Evolutionary conservation across 371 early-diverging fungal species (phyloP).

Genomic region (Batrachochytrium dendrobatidis): DNA sequence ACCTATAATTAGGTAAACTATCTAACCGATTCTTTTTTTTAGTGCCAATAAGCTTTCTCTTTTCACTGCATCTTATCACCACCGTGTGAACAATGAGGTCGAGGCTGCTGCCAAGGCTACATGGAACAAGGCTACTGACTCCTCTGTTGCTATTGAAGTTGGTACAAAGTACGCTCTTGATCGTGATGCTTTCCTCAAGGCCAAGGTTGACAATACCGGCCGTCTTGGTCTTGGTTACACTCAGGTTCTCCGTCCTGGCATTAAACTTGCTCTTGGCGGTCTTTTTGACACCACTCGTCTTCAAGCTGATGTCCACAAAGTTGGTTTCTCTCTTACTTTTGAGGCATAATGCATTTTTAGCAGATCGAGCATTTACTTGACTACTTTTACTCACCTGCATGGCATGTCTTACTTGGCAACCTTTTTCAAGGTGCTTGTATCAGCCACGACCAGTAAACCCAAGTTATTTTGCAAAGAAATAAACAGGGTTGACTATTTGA

Average conservation of each 20-base stretch:
- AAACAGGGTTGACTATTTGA: too few species aligned
- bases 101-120: slow-evolving; percentile 92
- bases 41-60: slow-evolving; percentile 50
- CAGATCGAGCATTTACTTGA: background rate
- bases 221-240: slow-evolving; percentile 88
- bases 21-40: too few species aligned
- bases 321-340: slow-evolving; percentile 84
- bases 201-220: slow-evolving; percentile 93
- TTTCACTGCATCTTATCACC: slow-evolving; percentile 91
- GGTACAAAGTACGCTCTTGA: slow-evolving; percentile 92
- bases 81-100: slow-evolving; percentile 78
- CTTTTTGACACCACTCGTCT: slow-evolving; percentile 83
- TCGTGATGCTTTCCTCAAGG: slow-evolving; percentile 81
- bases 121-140: slow-evolving; percentile 74
- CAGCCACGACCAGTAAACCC: too few species aligned
- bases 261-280: slow-evolving; percentile 89
- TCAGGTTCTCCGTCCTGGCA: slow-evolving; percentile 87
- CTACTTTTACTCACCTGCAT: slow-evolving; percentile 8
- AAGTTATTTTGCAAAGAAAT: too few species aligned
- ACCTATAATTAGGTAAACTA: too few species aligned
- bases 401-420: background rate
- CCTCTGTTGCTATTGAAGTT: slow-evolving; percentile 80
- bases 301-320: slow-evolving; percentile 89
- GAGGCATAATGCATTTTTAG: slow-evolving; percentile 69
- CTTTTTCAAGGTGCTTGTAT: too few species aligned